These are phyloP conservation scores for Gossypium ekmanianum DNA, from an alignment of 345 rosid genomes.

Conservation along the genomic window DNA sequence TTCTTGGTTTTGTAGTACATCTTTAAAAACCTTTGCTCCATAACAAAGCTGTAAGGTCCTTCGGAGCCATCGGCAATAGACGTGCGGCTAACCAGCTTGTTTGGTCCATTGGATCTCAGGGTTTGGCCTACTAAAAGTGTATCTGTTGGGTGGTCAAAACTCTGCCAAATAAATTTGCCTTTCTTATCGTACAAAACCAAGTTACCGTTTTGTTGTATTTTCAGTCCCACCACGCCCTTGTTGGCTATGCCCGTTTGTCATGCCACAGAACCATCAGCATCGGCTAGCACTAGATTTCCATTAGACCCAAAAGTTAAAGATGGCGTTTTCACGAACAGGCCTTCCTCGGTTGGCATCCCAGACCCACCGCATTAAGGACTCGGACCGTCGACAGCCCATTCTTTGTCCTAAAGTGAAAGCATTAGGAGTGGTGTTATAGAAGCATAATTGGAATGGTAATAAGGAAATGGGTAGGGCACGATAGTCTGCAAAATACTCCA, in stretches of 20 bases:
- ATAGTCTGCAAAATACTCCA: slow-evolving; percentile 6
- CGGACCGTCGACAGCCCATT: slow-evolving; percentile 39
- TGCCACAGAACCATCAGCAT: slow-evolving; percentile 53
- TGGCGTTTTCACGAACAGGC: slow-evolving; percentile 60
- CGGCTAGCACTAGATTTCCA: slow-evolving; percentile 55
- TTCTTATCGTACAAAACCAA: slow-evolving; percentile 48
- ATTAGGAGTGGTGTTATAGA: slow-evolving; percentile 60
- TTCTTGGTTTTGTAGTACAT: slow-evolving; percentile 19
- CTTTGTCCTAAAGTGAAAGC: slow-evolving; percentile 53
- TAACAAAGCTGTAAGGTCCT: slow-evolving; percentile 52
- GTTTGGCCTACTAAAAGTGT: slow-evolving; percentile 59
- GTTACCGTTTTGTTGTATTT: slow-evolving; percentile 52
- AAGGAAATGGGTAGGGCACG: not conserved
- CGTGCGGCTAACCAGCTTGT: slow-evolving; percentile 48
- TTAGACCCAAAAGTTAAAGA: slow-evolving; percentile 40
- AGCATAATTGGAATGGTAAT: slow-evolving; percentile 50
- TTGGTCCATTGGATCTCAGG: slow-evolving; percentile 24
- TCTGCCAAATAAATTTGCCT: slow-evolving; percentile 53
- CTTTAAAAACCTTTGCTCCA: slow-evolving; percentile 25
- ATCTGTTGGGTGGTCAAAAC: slow-evolving; percentile 60
- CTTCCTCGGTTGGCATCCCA: slow-evolving; percentile 72
- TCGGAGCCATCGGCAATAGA: slow-evolving; percentile 29
- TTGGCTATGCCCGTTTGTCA: slow-evolving; percentile 70
- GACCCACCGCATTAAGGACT: slow-evolving; percentile 45
- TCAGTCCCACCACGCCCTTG: slow-evolving; percentile 52